These are phyloP conservation scores for Orychophragmus violaceus DNA, from an alignment of 345 rosid genomes.

Conservation along the genomic window DNA sequence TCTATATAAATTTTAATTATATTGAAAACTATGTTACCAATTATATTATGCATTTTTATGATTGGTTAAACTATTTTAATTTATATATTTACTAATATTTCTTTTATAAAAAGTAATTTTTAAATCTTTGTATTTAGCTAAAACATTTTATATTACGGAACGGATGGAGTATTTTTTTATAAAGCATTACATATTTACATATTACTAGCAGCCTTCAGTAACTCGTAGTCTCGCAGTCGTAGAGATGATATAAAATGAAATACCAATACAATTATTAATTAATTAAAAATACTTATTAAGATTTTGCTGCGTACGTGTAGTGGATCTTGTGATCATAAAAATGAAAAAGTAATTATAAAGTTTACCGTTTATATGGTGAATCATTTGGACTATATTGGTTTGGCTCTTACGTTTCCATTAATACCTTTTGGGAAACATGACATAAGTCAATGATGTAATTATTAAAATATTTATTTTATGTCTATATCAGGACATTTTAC, in stretches of 20 bases:
- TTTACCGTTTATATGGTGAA: slow-evolving; percentile 14
- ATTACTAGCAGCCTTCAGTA: neutral
- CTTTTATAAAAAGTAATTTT: too few species aligned
- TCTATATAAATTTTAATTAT: too few species aligned
- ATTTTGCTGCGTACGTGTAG: slow-evolving; percentile 23
- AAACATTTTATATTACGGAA: too few species aligned
- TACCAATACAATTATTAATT: neutral
- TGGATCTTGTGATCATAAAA: slow-evolving; percentile 12
- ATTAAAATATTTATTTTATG: neutral
- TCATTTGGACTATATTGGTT: slow-evolving; percentile 26
- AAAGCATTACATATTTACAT: too few species aligned
- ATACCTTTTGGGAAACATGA: slow-evolving; percentile 33
- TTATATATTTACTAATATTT: too few species aligned
- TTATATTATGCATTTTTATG: too few species aligned
- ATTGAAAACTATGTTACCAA: too few species aligned
- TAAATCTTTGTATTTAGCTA: too few species aligned
- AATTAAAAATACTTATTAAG: neutral
- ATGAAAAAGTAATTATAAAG: neutral
- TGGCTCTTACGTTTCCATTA: slow-evolving; percentile 20
- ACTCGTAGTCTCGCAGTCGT: neutral
- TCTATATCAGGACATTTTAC: slow-evolving; percentile 29
- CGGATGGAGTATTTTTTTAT: too few species aligned
- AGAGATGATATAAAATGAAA: neutral
- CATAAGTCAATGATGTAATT: slow-evolving; percentile 27
- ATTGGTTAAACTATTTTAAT: too few species aligned